Evolutionary conservation across 108 stramenopile species (phyloP), one percentile per base, ranked within the genome.

Genomic region (Skeletonema marinoi): DNA sequence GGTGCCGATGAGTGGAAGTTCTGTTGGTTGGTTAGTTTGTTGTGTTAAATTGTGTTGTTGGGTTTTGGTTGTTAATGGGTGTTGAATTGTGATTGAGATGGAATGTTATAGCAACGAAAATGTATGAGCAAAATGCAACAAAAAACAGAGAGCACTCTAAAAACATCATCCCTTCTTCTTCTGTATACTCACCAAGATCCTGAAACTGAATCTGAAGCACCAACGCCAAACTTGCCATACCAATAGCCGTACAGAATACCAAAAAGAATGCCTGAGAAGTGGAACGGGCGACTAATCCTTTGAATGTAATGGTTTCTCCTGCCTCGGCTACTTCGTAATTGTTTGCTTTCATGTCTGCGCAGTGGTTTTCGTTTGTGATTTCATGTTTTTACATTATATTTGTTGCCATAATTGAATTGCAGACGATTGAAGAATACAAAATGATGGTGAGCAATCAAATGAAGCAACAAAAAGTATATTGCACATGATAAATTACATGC

Each of bases 271-370:
- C 97, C 77, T 98, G 97, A 10, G 89, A 88, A 32, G 80, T 81
- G 73, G 86, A 86, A 46, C 91, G 83, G 56, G 88, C 85, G n/a
- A 98, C 87, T 42, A 95, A 71, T 36, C 97, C 97, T 56, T 90
- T 86, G 65, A 98, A 98, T 14, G 88, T 96, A 59, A 98, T 98
- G 12, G 90, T 89, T 77, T 97, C 96, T 61, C 96, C 96, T 36
- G 95, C 95, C 32, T 91, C 87, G 46, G 89, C 89, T 6, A 98
- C 95, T 65, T 97, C 95, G 74, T 96, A 98, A 78, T 97, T 98
- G 78, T 97, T 96, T 29, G 97, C 93, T 74, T 94, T 95, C 91
- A 97, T 94, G 82, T 97, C 89, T 90, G 59, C 44, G 30, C 14
- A 19, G 30, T 16, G 12, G 8, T 31, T 68, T 59, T 17, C 35